Evolutionary conservation across 768 basidiomycete genomes (phyloP), one percentile per base, ranked within the genome.

Genomic region (Asterophora parasitica): DNA sequence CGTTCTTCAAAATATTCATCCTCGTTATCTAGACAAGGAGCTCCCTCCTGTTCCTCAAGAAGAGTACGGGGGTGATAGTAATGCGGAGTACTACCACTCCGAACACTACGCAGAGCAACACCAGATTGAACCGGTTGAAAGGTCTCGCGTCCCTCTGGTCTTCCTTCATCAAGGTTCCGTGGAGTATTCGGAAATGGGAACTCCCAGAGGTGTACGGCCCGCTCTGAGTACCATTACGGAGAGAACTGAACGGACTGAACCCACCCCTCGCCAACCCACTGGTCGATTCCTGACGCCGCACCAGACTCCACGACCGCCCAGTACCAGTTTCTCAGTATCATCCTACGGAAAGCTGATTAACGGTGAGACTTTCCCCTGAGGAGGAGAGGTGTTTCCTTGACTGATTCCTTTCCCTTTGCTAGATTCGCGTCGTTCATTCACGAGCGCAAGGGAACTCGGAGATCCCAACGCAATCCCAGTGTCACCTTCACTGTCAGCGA

Each of bases 151-250:
- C 19, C 83, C 83, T 6, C 69, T 82, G 49, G 83, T 85, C 42
- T 73, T 79, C 46, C 69, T 79, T 15, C 81, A 84, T 54, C 79
- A 81, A 40, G 54, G 40, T 13, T 42, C 62, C 20, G 48, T 57
- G 30, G 65, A 70, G 43, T 58, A 65, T 44, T 67, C 68, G 36
- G 63, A 66, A 33, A 52, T 59, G 34, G 63, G 58, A 26, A 60
- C 65, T 8, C 64, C 63, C 10, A 54, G 49, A 19, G 46, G 50
- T 2, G 50, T 60, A 11, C 66, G 61, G 32, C 65, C 69, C 27
- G 70, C 68, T 45, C 65, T 87, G 49, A 83, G 78, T 49, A 84
- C 81, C 4, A 89, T 89, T 50, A 72, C 77, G 17, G 86, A 89
- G 65, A 66, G 62, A 38, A 82, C 84, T 12, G 86, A 88, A 59